Base-by-base conservation (phyloP, 75 land plant species). In the Cunninghamia lanceolata region DNA sequence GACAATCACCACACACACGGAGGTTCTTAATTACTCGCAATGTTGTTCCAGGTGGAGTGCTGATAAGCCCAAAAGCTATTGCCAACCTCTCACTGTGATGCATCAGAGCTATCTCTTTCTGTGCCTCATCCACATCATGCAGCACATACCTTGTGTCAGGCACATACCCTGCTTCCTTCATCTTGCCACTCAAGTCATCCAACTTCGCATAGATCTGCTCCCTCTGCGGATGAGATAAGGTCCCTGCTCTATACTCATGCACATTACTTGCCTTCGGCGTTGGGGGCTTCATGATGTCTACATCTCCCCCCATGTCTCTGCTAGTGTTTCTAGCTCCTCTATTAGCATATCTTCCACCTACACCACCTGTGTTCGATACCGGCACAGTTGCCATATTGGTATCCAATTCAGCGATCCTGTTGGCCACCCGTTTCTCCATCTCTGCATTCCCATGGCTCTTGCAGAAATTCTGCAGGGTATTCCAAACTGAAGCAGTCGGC, bases 241-340 rank as follows among this genome's bases (percentile, higher is more conserved):
- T 93, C 46, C 95, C 93, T 4, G 91, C 86, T 86, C 70, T 63
- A 84, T 93, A 94, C 46, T 85, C 78, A 86, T 94, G 93, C 56
- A 88, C 86, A 3, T 81, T 68, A 13, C 85, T 84, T n/a, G 82
- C 82, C 30, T 80, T 80, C 3, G 50, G 50, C 11, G 34, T 45
- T n/a, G 82, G 52, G 6, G 82, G 34, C 13, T 80, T 80, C 82
- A 80, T 45, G 32, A 80, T 45, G 13, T 42, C 82, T 28, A 14
- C 21, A 45, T 80, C 82, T n/a, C n/a, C 46, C 3, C 28, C n/a
- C 2, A 11, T 45, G 30, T 80, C 82, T 21, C 52, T 80, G 32
- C 47, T 45, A 80, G 13, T 80, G 47, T 45, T 80, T 80, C 82
- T 80, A 45, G 10, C n/a, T 9, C 30, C 50, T n/a, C 50, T 80